These are phyloP conservation scores for Penicillium canescens DNA, from an alignment of 495 filamentous ascomycete genomes.

Conservation along the genomic window DNA sequence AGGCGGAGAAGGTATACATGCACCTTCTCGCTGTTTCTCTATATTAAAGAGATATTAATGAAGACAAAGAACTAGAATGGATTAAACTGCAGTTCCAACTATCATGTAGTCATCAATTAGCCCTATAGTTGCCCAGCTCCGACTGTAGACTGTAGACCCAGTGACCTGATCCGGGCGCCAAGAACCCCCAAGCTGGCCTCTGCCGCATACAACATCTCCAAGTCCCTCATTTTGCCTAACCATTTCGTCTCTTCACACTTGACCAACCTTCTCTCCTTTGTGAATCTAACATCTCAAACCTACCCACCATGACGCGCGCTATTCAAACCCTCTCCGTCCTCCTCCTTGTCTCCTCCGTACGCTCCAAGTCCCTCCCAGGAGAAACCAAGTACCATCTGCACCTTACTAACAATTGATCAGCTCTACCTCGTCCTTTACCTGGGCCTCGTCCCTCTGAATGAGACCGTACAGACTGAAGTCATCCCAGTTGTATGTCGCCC, in stretches of 20 bases:
- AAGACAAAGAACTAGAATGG: too few relatives aligned
- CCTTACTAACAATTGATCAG: conserved; percentile 44
- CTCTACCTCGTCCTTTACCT: conserved; percentile 87
- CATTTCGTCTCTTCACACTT: neutral
- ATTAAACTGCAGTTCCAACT: too few relatives aligned
- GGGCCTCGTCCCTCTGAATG: conserved; percentile 79
- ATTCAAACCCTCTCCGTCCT: conserved; percentile 87
- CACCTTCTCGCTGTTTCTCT: too few relatives aligned
- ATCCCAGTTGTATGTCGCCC: conserved; percentile 50
- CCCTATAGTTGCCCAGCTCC: too few relatives aligned
- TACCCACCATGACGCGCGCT: conserved; percentile 79
- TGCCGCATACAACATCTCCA: conserved; percentile 6
- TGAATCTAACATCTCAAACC: conserved; percentile 1
- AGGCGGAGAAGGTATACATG: neutral
- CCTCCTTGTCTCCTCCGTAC: conserved; percentile 84
- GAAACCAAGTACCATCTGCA: neutral
- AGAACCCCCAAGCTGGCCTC: conserved; percentile 14
- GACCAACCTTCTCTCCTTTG: conserved; percentile 8
- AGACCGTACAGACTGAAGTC: conserved; percentile 55
- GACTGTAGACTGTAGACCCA: neutral
- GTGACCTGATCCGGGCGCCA: conserved; percentile 9
- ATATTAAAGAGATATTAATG: too few relatives aligned
- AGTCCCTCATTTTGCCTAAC: conserved; percentile 11
- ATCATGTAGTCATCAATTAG: too few relatives aligned
- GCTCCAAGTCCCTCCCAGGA: conserved; percentile 12